Percentiles rank a stretch among this genome's conserved stretches.
Conservation (phyloP, 345 rosid genomes). For the Nephelium lappaceum region DNA sequence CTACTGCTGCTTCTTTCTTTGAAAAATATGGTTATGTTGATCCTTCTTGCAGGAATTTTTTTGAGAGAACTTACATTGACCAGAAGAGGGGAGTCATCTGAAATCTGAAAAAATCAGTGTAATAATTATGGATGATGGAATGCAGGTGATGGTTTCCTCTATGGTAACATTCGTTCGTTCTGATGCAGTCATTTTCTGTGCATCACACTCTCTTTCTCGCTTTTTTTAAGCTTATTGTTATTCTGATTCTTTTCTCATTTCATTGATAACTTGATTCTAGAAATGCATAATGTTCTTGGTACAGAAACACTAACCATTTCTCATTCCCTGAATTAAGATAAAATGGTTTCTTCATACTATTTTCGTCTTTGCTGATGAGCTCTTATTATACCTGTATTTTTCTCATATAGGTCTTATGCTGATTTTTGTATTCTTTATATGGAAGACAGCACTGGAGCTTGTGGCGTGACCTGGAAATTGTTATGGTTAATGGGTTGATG, state of each 20-base stretch:
- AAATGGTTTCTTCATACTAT: not conserved
- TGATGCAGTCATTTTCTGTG: not conserved
- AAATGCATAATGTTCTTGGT: not conserved
- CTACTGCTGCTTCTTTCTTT: slow-evolving; percentile 54
- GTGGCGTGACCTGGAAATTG: slow-evolving; percentile 75
- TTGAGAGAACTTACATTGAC: slow-evolving; percentile 19
- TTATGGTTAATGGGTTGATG: slow-evolving; percentile 75
- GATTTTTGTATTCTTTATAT: slow-evolving; percentile 25
- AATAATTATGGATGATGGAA: slow-evolving; percentile 78
- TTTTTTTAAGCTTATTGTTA: not conserved
- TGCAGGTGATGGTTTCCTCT: slow-evolving; percentile 63
- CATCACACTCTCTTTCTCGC: not conserved
- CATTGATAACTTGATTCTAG: not conserved
- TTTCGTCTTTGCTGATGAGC: not conserved
- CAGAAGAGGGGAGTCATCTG: slow-evolving; percentile 19
- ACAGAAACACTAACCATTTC: not conserved
- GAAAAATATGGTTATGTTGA: slow-evolving; percentile 55
- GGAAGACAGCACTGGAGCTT: slow-evolving; percentile 77
- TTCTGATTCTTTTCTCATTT: slow-evolving; percentile 14
- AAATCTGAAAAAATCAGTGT: slow-evolving; percentile 45
- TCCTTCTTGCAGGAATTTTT: slow-evolving; percentile 21
- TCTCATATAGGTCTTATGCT: slow-evolving; percentile 14
- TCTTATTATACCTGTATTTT: not conserved
- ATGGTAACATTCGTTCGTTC: not conserved
- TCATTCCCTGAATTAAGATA: slow-evolving; percentile 3